phyloP scores from a whole-genome alignment of 2,329 filamentous ascomycete species.

The Diaporthe batatas region DNA sequence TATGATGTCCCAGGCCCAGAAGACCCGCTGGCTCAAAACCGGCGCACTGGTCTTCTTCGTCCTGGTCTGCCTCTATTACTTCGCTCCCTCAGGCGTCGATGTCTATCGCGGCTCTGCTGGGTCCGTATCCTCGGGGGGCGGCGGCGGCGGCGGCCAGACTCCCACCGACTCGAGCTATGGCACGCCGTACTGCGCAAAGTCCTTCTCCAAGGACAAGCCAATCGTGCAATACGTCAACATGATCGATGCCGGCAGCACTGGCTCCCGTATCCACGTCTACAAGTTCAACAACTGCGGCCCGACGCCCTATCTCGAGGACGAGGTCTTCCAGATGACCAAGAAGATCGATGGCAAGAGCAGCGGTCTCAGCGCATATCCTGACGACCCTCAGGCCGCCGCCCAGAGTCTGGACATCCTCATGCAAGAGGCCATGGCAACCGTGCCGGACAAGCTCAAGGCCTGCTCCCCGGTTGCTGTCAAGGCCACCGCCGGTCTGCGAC shows the following conservation, averaged over 20 bases:
- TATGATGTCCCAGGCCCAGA: slow-evolving; percentile 74
- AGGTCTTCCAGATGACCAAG: slow-evolving; percentile 93
- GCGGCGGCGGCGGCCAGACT: slow-evolving; percentile 60
- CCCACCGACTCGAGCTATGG: slow-evolving; percentile 73
- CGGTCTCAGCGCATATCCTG: slow-evolving; percentile 87
- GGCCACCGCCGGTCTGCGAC: slow-evolving; percentile 92
- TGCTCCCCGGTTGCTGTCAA: slow-evolving; percentile 98
- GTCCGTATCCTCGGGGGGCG: slow-evolving; percentile 43
- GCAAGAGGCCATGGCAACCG: slow-evolving; percentile 84
- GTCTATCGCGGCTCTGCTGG: slow-evolving; percentile 58
- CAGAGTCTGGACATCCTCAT: slow-evolving; percentile 90
- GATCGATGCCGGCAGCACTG: slow-evolving; percentile 98
- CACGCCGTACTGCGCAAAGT: slow-evolving; percentile 83
- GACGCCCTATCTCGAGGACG: slow-evolving; percentile 93
- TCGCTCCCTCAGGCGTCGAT: slow-evolving; percentile 70
- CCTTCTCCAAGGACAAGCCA: slow-evolving; percentile 88
- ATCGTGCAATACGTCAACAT: slow-evolving; percentile 98
- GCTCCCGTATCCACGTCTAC: slow-evolving; percentile 98
- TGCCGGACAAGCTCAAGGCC: slow-evolving; percentile 89
- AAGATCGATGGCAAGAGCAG: slow-evolving; percentile 76
- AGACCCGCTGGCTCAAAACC: slow-evolving; percentile 75
- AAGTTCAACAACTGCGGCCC: slow-evolving; percentile 98
- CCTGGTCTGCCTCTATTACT: slow-evolving; percentile 73
- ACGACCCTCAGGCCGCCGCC: slow-evolving; percentile 88
- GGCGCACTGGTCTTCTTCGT: slow-evolving; percentile 72